Evolutionary conservation across 2,329 filamentous ascomycete species (phyloP).

Genomic region (Colletotrichum noveboracense): DNA sequence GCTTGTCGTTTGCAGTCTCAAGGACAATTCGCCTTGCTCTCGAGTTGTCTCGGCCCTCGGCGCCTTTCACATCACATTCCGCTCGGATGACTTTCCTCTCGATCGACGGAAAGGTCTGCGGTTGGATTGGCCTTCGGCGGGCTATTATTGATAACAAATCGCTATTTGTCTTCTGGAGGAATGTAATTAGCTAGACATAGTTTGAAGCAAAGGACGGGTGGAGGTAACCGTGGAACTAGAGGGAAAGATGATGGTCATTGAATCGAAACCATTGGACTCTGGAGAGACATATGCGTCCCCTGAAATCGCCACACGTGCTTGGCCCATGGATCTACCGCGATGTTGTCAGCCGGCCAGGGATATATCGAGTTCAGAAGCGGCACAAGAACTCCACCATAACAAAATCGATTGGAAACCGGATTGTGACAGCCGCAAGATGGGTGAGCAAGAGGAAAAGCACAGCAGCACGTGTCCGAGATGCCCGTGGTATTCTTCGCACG

Average conservation of each 20-base stretch:
- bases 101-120: not conserved
- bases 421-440: not conserved
- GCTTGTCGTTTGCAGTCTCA: not conserved
- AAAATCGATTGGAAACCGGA: not conserved
- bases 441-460: not conserved
- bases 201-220: not conserved
- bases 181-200: not conserved
- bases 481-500: not conserved
- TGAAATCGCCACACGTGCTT: not conserved
- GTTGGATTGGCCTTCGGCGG: not conserved
- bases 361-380: not conserved
- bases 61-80: not conserved
- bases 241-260: not conserved
- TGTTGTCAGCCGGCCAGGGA: slow-evolving; percentile 8
- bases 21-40: not conserved
- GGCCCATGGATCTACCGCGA: not conserved
- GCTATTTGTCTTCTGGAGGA: not conserved
- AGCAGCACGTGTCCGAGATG: not conserved
- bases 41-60: not conserved
- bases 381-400: not conserved
- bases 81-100: not conserved
- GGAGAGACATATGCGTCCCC: not conserved
- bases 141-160: not conserved
- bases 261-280: not conserved
- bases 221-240: not conserved